Conservation (phyloP, 2,329 filamentous ascomycete species). For the Apiospora saccharicola region DNA sequence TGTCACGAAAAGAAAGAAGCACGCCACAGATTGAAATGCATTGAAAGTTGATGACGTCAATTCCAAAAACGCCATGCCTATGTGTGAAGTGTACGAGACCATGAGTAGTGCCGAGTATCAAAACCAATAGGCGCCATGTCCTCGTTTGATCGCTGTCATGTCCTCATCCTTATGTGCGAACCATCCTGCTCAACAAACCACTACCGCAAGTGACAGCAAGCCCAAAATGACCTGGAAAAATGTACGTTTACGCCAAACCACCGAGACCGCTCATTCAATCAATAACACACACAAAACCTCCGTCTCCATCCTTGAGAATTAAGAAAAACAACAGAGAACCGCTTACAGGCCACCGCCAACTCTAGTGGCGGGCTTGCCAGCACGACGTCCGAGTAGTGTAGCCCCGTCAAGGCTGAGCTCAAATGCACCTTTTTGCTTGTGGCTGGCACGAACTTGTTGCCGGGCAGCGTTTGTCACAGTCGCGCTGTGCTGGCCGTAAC, state of each 20-base stretch:
- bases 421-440: conserved; percentile 80
- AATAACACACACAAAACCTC: conserved; percentile 17
- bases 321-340: conserved; percentile 31
- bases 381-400: conserved; percentile 79
- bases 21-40: background rate
- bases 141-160: conserved; percentile 22
- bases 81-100: conserved; percentile 21
- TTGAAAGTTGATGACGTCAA: conserved; percentile 20
- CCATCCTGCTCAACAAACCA: conserved; percentile 19
- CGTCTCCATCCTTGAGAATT: conserved; percentile 12
- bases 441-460: conserved; percentile 74
- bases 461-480: conserved; percentile 84
- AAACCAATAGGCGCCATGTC: conserved; percentile 13
- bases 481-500: conserved; percentile 90
- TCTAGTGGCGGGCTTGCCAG: conserved; percentile 58
- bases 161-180: conserved; percentile 19
- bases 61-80: conserved; percentile 28
- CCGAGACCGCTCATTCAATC: conserved; percentile 25
- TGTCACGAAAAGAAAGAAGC: conserved; percentile 24
- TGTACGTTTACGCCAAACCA: conserved; percentile 16
- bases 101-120: conserved; percentile 11
- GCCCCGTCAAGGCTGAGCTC: conserved; percentile 92
- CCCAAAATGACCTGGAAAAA: conserved; percentile 19
- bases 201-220: conserved; percentile 15
- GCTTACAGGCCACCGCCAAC: conserved; percentile 39